phyloP scores from a whole-genome alignment of 225 moss, liverwort and hornwort species.

The Anthoceros angustus region DNA sequence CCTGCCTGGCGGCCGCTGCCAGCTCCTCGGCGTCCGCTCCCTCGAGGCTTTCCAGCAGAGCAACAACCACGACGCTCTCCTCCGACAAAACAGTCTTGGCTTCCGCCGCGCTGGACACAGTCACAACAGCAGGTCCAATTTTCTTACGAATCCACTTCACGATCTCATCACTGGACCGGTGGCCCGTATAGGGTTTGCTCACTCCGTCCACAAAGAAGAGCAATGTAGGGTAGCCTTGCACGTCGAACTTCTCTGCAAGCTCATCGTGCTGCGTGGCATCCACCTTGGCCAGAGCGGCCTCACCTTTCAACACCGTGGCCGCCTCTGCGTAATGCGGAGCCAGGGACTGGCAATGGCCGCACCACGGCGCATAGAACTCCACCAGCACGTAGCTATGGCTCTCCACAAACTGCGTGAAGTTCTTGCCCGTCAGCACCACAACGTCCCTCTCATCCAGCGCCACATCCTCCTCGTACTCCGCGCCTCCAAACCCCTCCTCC shows the following conservation, averaged over 20 bases:
- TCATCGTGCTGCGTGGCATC: conserved; percentile 54
- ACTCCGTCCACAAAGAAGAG: conserved; percentile 62
- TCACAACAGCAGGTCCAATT: conserved; percentile 43
- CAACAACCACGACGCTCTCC: conserved; percentile 34
- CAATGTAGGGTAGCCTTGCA: conserved; percentile 66
- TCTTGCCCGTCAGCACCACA: not conserved
- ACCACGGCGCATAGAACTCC: conserved; percentile 86
- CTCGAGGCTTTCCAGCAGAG: conserved; percentile 49
- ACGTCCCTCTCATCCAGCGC: not conserved
- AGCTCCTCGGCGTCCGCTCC: conserved; percentile 11
- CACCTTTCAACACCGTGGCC: conserved; percentile 30
- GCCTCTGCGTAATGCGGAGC: conserved; percentile 64
- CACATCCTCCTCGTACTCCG: not conserved
- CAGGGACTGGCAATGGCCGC: conserved; percentile 55
- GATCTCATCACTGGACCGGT: conserved; percentile 45
- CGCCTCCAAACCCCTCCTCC: not conserved
- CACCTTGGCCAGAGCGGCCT: conserved; percentile 52
- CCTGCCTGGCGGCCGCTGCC: not conserved
- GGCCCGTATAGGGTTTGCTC: conserved; percentile 25
- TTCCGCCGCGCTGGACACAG: conserved; percentile 32
- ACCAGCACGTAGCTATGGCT: conserved; percentile 29
- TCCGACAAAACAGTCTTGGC: conserved; percentile 31
- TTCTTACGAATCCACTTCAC: conserved; percentile 67
- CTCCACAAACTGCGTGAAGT: conserved; percentile 1
- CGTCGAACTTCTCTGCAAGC: conserved; percentile 40